Evolutionary conservation across 179 eudicot species (phyloP), one percentile per base, ranked within the genome.

Genomic region (Camellia oleifera): DNA sequence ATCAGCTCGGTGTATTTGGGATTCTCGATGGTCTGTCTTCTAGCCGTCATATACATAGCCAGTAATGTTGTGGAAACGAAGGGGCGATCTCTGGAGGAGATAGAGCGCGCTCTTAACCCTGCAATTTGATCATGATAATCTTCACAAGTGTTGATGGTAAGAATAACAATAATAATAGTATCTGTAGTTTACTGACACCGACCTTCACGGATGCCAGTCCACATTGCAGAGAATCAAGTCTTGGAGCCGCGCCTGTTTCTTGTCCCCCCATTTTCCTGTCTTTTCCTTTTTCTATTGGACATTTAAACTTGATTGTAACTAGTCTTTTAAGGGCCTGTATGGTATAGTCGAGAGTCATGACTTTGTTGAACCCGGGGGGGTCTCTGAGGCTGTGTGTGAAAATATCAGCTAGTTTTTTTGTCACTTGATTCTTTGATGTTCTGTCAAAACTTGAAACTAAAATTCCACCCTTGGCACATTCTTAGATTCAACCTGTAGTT

Each of bases 21-120:
- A 26, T 95, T 95, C 63, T 91, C 97, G 0, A 84, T 86, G 23
- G 93, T 92, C 14, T 95, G 99, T 81, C 62, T 86, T 58, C 81
- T 94, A 44, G 99, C 98, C 68, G 92, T 90, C 48, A 20, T 90
- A 84, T 95, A 94, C 85, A 89, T 92, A 81, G 88, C 87, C 60
- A 88, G 88, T 68, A 95, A 90, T n/a, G 95, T 95, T 26, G 98
- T 95, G 46, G 99, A 95, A 83, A 95, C 99, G 65, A 95, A 95
- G 89, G 99, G 99, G 68, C 88, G 92, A 44, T 94, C 99, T 3
- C 79, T 95, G 40, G 99, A 95, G 88, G 99, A 95, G 80, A 95
- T 95, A 2, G 97, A 95, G 82, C 95, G 87, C 9, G 95, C 88
- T 78, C 89, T 95, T 50, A 92, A 73, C 79, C 88, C 94, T 4